Evolutionary conservation across 2,329 filamentous ascomycete species (phyloP).

Genomic region (Sporothrix globosa): DNA sequence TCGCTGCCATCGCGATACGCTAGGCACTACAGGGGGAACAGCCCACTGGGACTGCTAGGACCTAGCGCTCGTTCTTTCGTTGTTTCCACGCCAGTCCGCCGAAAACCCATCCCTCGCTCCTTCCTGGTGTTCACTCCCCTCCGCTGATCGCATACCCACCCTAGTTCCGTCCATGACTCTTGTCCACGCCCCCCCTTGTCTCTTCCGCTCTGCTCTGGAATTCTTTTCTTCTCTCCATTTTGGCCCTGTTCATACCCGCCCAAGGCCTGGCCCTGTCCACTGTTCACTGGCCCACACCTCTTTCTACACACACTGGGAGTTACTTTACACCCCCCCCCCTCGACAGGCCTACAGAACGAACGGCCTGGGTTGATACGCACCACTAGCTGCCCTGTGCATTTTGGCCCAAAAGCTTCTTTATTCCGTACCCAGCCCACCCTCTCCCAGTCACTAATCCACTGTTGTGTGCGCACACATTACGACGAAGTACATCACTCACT

Average conservation of each 20-base stretch:
- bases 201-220: not conserved
- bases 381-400: conserved; percentile 25
- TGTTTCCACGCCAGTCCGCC: conserved; percentile 1
- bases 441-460: too few relatives aligned
- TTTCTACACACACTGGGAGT: conserved; percentile 14
- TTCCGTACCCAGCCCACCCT: not conserved
- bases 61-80: not conserved
- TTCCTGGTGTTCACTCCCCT: not conserved
- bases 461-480: too few relatives aligned
- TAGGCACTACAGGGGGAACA: not conserved
- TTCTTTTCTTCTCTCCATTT: conserved; percentile 3
- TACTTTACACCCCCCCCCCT: conserved; percentile 23
- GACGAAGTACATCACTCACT: not conserved
- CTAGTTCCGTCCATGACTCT: not conserved
- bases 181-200: conserved; percentile 2
- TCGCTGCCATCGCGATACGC: not conserved
- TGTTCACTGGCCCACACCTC: not conserved
- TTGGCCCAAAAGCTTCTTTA: not conserved
- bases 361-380: conserved; percentile 1
- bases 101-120: conserved; percentile 4
- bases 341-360: not conserved
- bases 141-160: not conserved
- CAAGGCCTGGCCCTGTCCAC: conserved; percentile 1
- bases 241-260: conserved; percentile 11
- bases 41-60: not conserved